Evolutionary conservation across 2,329 filamentous ascomycete genomes (phyloP), one percentile per base, ranked within the genome.

Genomic region (Rutstroemia sp.): DNA sequence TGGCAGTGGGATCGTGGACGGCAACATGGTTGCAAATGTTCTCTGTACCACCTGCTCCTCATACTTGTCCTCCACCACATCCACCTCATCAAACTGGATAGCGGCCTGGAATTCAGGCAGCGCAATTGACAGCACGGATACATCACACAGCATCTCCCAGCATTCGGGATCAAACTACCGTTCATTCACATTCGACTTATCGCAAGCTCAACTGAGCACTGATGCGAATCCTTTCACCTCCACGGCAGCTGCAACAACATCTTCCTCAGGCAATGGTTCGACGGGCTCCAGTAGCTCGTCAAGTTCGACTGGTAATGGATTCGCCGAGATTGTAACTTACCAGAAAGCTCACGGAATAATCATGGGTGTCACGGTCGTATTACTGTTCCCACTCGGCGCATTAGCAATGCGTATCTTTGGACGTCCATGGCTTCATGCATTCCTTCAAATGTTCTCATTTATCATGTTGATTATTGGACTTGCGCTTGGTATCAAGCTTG

Each of bases 391-490:
- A 0, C 61, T 84, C 2, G 84, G 82, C 5, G 75, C 83, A 8
- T 71, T 82, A 3, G 66, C 84, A 42, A 84, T 86, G 77, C 80
- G 82, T 2, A 59, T 85, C 3, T 59, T 83, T 6, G 77, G 79
- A 46, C 79, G 74, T 48, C 59, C 68, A 3, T 67, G 65, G 47
- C 61, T 82, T n/a, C 84, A 87, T 64, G 80, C 75, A 6, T 70
- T 69, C 9, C 77, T 79, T 70, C 84, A 87, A 68, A 62, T 73
- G 2, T 55, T 83, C 14, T 73, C 75, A 45, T 80, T 83, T 65
- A 57, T 79, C 16, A 69, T 76, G 41, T 82, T 86, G 77, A 83
- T 83, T 74, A 76, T 72, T 12, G 82, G 78, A 14, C 81, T 87
- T 54, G 82, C 72, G 3, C 63, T 85, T 14, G 84, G 84, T 17